Evolutionary conservation across 257 asterid species (phyloP), one percentile per base, ranked within the genome.

Genomic region (Solanum corneliomulleri): DNA sequence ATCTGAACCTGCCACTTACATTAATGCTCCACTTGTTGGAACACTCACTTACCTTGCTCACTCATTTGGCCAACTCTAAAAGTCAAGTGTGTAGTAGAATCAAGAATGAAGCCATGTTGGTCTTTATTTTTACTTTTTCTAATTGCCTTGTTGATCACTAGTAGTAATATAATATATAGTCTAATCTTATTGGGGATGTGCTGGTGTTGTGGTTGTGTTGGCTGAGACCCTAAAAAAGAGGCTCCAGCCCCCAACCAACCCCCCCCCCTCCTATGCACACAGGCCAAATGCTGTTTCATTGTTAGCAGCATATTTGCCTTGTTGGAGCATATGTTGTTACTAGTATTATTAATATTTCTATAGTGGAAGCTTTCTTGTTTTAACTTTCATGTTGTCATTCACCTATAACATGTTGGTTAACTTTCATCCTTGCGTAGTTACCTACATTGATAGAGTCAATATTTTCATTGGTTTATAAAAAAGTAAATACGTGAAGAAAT

Each of bases 1-100:
- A 84, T 96, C 99, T 2, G 99, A 97, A 84, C 99, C 99, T 1
- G 96, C 99, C 18, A 97, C 99, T 5, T 97, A 97, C 89, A 96
- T 96, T 76, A 97, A 97, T 52, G 99, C 99, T 23, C 99, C 98
- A 8, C 92, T 97, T 4, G 99, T 97, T 56, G 99, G 99, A 49
- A 82, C 99, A 11, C 89, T 97, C 87, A 90, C 97, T 6, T 96
- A 97, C 78, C 92, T 97, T 44, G 98, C 99, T 7, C 99, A 97
- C 94, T 97, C 99, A 7, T 96, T 90, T 77, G 98, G 98, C 86
- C 99, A 97, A 84, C 95, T 96, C 74, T 97, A 85, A 85, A 85
- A 39, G 82, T 74, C 82, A 86, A 44, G 7, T 33, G 52, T 25
- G 44, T 81, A 81, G 44, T 81, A 81, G 69, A 49, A 29, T 49